These are phyloP conservation scores for Podospora tetraspora DNA, from an alignment of 495 filamentous ascomycete genomes.

Conservation along the genomic window DNA sequence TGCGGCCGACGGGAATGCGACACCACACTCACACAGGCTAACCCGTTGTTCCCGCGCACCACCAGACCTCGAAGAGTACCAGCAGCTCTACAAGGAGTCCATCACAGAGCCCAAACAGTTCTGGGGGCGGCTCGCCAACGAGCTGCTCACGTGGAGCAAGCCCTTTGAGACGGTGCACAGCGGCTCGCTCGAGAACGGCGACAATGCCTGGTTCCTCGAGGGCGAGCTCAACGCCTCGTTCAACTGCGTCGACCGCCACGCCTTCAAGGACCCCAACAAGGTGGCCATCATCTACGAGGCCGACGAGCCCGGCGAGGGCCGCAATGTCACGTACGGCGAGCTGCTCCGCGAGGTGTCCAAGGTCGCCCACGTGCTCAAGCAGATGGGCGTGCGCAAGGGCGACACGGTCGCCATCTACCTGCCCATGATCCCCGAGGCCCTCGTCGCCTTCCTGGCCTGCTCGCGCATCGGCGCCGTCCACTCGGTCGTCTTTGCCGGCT, in stretches of 20 bases:
- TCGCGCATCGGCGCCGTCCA: conserved; percentile 91
- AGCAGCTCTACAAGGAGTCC: conserved; percentile 90
- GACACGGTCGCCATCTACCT: conserved; percentile 97
- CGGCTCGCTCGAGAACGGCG: conserved; percentile 73
- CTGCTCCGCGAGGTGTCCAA: conserved; percentile 88
- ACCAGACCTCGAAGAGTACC: conserved; percentile 73
- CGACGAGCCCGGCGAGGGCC: conserved; percentile 83
- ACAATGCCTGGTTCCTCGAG: conserved; percentile 92
- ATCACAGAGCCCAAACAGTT: conserved; percentile 87
- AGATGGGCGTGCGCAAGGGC: conserved; percentile 95
- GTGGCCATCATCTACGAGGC: conserved; percentile 98
- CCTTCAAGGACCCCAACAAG: conserved; percentile 83
- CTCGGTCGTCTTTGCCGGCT: conserved; percentile 98
- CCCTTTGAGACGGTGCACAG: conserved; percentile 88
- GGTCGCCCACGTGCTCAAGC: conserved; percentile 76
- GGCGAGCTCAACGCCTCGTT: conserved; percentile 91
- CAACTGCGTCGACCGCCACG: conserved; percentile 97
- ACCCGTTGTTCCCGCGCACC: conserved; percentile 12
- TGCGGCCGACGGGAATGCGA: background rate
- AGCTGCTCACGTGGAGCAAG: conserved; percentile 81
- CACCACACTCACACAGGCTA: conserved; percentile 10
- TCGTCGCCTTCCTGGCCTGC: conserved; percentile 88
- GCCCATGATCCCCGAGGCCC: conserved; percentile 96
- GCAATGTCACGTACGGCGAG: conserved; percentile 88
- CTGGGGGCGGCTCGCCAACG: conserved; percentile 80